These are phyloP conservation scores for Periconia macrospinosa DNA, from an alignment of 2,329 filamentous ascomycete genomes.

Conservation along the genomic window DNA sequence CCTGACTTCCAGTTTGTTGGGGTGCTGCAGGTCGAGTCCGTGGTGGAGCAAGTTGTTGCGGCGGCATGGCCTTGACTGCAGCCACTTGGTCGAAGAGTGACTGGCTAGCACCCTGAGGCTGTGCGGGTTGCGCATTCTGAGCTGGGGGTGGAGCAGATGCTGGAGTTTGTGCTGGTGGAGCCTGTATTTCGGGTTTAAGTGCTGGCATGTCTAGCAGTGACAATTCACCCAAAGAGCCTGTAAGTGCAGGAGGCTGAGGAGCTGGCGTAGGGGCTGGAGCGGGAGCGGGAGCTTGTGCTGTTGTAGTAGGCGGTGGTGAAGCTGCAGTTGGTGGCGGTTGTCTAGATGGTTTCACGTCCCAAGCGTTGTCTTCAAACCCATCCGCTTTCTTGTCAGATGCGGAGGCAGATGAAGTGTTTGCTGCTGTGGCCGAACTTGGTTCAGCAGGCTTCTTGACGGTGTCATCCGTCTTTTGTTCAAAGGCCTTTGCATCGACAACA, in stretches of 20 bases:
- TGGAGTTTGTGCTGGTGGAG: slow-evolving; percentile 48
- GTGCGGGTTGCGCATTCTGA: slow-evolving; percentile 40
- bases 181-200: slow-evolving; percentile 39
- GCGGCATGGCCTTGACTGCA: slow-evolving; percentile 43
- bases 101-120: slow-evolving; percentile 50
- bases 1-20: slow-evolving; percentile 56
- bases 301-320: slow-evolving; percentile 41
- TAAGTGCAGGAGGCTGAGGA: slow-evolving; percentile 41
- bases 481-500: slow-evolving; percentile 82
- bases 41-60: slow-evolving; percentile 44
- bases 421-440: slow-evolving; percentile 53
- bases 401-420: slow-evolving; percentile 43
- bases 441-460: slow-evolving; percentile 50
- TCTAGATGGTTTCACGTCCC: slow-evolving; percentile 87
- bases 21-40: slow-evolving; percentile 74
- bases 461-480: slow-evolving; percentile 62
- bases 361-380: slow-evolving; percentile 95
- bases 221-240: slow-evolving; percentile 70
- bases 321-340: slow-evolving; percentile 49
- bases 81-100: slow-evolving; percentile 42
- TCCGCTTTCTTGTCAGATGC: slow-evolving; percentile 53
- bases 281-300: slow-evolving; percentile 46
- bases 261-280: slow-evolving; percentile 57
- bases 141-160: slow-evolving; percentile 43
- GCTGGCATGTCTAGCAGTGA: slow-evolving; percentile 61